Evolutionary conservation across 805 yeast genomes (phyloP), one percentile per base, ranked within the genome.

Genomic region (Candida parachauliodes): DNA sequence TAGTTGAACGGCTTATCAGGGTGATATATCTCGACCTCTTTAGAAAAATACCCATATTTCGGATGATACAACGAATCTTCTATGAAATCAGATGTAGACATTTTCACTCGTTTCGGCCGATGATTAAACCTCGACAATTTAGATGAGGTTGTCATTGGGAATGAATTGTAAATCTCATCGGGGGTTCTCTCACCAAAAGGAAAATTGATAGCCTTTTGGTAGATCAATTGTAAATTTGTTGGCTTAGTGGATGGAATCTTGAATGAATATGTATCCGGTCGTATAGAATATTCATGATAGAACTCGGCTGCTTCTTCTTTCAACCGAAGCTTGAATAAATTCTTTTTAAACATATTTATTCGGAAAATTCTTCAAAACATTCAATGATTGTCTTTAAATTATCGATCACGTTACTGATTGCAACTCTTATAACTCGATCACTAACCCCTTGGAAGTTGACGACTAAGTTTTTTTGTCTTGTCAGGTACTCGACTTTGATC

Each of bases 61-160:
- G 91, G 88, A 58, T 88, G 84, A 54, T 87, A 87, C 48, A 87
- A 60, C 14, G 91, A 81, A 55, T 87, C 94, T 49, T 86, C 94
- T 40, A 87, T 88, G 59, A 83, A 88, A 50, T 85, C 95, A 8
- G 84, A 65, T 0, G 81, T 61, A n/a, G 81, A 62, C 89, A 87
- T 81, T 54, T 83, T 81, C 5, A 78, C 74, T 19, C 72, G 68
- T 22, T 47, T 62, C 0, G 95, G 95, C 22, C 89, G 60, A 33
- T 52, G 55, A 47, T 49, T 60, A 49, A 34, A 50, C 48, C 48
- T 50, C 1, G 65, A 48, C 36, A 70, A 41, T 22, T 55, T 57
- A n/a, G 54, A 47, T 1, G 68, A 59, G 33, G 48, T 64, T 8
- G 64, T 59, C 35, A 43, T 44, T 0, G 72, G 72, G 36, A 51